Conservation (phyloP, 108 stramenopile species). For the Nitzschia sp. region DNA sequence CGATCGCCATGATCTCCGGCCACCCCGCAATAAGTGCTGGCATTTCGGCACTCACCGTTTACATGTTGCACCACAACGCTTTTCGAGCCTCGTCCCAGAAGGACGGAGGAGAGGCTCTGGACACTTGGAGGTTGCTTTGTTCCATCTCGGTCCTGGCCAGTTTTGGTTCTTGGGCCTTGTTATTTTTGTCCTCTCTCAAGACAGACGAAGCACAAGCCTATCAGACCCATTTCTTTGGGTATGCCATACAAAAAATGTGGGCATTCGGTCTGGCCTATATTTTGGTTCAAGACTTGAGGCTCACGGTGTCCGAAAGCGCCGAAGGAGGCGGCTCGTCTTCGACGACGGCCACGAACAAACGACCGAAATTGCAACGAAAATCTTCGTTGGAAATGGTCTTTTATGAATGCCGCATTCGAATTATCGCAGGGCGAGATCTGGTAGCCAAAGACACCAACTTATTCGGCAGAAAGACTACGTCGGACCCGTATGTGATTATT, state of each 20-base stretch:
- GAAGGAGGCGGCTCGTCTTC: neutral
- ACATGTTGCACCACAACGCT: neutral
- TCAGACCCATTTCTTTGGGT: constrained; percentile 8
- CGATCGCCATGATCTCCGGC: neutral
- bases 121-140: neutral
- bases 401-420: neutral
- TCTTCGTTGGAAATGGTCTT: neutral
- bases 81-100: neutral
- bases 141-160: constrained; percentile 1
- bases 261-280: neutral
- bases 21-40: neutral
- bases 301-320: neutral
- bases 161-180: constrained; percentile 5
- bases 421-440: constrained; percentile 13
- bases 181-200: neutral
- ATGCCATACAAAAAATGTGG: constrained; percentile 9
- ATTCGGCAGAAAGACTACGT: constrained; percentile 1
- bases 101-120: neutral
- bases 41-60: neutral
- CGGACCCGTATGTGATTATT: constrained; percentile 19
- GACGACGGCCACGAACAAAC: neutral
- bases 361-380: neutral
- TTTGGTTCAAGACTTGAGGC: constrained; percentile 1
- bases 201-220: neutral
- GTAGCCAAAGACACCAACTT: constrained; percentile 18